Evolutionary conservation across 2,329 filamentous ascomycete species (phyloP), one percentile per base, ranked within the genome.

Genomic region (Botrytis porri): DNA sequence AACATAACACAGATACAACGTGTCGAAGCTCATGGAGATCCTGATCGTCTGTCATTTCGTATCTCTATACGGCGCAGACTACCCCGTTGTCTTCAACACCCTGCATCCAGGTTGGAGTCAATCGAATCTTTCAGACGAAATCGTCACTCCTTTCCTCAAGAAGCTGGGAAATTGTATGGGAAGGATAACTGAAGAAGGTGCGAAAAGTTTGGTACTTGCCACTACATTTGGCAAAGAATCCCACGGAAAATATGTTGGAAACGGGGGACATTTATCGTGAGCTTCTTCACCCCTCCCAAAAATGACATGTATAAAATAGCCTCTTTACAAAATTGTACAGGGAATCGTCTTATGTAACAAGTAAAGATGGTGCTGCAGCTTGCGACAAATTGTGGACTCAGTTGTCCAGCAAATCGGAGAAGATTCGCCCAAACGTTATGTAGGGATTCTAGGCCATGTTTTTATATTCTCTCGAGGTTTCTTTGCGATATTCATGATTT

Each of bases 231-330:
- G 85, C 1, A 62, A 75, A 9, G 83, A 85, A 73, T 81, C 81
- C 1, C 83, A 87, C 74, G 86, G 87, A 9, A 75, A 83, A 72
- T 87, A 86, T 73, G 81, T 87, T 77, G 79, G 76, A 2, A 80
- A 85, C 79, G 73, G 80, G 10, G 14, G 37, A 5, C 14, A 29
- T 20, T 29, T 62, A n/a, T 41, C 60, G 35, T 20, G 14, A 20
- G 51, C n/a, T 57, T 57, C 5, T 0, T 29, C n/a, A 29, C 14
- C n/a, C 51, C 14, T 29, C 6, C n/a, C 29, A 3, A 5, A 8
- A 1, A 29, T 3, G 6, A 9, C 5, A 29, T 5, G 4, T 54
- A 54, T 7, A 12, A 54, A 29, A 54, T 8, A 18, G 14, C 0
- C 6, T 16, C 51, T n/a, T n/a, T 54, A 54, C n/a, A 14, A 8